phyloP scores from a whole-genome alignment of 176 grass and related monocot species.

The Hsuehochloa calcarea region DNA sequence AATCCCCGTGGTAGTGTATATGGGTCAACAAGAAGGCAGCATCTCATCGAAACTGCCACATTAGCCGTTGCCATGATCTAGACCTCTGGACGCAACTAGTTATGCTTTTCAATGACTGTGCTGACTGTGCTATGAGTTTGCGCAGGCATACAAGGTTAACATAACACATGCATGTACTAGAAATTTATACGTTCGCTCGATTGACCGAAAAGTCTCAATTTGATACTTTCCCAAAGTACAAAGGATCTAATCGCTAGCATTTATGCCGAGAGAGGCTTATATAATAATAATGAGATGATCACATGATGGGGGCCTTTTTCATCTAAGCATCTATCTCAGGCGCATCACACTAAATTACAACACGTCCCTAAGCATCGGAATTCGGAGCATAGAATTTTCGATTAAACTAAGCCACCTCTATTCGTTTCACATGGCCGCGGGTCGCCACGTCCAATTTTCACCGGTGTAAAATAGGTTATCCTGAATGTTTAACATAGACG shows the following conservation, averaged over 20 bases:
- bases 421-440: constrained; percentile 38
- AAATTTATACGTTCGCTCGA: neutral
- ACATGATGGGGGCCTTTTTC: constrained; percentile 5
- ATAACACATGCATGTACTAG: neutral
- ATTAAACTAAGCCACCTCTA: neutral
- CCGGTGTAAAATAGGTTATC: too few species aligned
- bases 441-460: constrained; percentile 23
- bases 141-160: neutral
- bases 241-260: constrained; percentile 37
- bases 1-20: neutral
- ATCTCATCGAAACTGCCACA: neutral
- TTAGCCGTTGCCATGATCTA: constrained; percentile 10
- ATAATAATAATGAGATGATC: neutral
- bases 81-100: constrained; percentile 16
- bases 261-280: neutral
- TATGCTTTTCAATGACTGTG: neutral
- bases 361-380: neutral
- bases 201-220: neutral
- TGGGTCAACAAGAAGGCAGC: neutral
- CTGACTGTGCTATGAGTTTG: neutral
- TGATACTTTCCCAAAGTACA: constrained; percentile 47
- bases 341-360: neutral
- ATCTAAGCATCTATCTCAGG: constrained; percentile 29
- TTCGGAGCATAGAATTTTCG: neutral
- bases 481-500: too few species aligned